Base-by-base conservation (phyloP, 257 asterid genomes). In the Mitragyna speciosa region DNA sequence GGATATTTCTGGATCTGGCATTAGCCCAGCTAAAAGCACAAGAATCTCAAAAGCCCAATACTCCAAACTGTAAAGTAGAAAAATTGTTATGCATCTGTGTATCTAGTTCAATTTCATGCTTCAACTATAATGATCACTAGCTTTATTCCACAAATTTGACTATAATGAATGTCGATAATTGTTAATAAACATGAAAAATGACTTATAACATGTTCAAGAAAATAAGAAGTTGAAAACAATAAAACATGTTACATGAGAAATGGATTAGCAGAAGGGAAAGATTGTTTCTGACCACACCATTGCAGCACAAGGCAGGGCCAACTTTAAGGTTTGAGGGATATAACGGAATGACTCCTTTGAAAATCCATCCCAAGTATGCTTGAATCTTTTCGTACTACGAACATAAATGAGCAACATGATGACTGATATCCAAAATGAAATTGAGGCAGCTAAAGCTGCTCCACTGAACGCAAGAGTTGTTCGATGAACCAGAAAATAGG, bases 31-130 rank as follows among this genome's bases (percentile, higher is more conserved):
- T 72, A 93, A 79, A 70, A 95, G 77, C 58, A 95, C 99, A 36
- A 93, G 96, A 78, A 87, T 73, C 92, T 95, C 99, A 65, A 91
- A 92, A 73, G 97, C 98, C 93, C 98, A 92, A 39, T 84, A 88
- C 80, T 95, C 98, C 88, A 95, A 78, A 78, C 99, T 95, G 91
- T 69, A 54, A 58, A 12, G 22, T 59, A 80, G 1, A 15, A 16
- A 17, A 54, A 56, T 56, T 1, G 26, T 56, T 3, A 56, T 56
- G 24, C 49, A 47, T 9, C 8, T 47, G 11, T 36, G 3, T 12
- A 47, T 47, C 49, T 47, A 7, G 7, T 47, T 5, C 12, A 47
- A 47, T 47, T 47, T 47, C 49, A 47, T 47, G 49, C 49, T 47
- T 47, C 49, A 47, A 47, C 49, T 47, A 47, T 47, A 47, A 47